Evolutionary conservation across 345 rosid genomes (phyloP).

Genomic region (Eutrema yunnanense): DNA sequence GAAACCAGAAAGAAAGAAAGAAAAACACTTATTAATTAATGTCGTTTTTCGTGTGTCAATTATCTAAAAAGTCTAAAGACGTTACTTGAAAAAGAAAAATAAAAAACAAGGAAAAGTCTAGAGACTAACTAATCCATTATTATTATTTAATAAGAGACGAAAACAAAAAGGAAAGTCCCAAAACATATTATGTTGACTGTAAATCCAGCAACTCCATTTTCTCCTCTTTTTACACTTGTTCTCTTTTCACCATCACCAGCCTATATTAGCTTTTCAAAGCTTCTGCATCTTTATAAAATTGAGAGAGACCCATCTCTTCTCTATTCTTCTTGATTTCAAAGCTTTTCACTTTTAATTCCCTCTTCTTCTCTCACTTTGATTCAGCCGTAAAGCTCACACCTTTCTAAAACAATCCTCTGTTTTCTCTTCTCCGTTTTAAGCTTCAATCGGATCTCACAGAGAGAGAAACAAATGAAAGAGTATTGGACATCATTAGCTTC

Average conservation of each 20-base stretch:
- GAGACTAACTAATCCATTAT: no score
- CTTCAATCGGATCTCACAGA: background rate
- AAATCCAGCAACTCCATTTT: conserved; percentile 22
- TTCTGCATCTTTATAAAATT: background rate
- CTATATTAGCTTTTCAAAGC: conserved; percentile 6
- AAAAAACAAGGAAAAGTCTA: no score
- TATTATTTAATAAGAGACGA: background rate
- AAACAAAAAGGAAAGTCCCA: conserved; percentile 6
- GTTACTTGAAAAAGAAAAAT: no score
- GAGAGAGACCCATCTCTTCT: conserved; percentile 10
- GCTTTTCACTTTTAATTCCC: background rate
- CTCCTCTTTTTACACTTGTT: conserved; percentile 1
- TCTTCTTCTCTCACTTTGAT: background rate
- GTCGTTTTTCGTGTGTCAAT: no score
- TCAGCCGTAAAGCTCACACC: background rate
- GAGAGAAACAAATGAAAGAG: conserved; percentile 43
- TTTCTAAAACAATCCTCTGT: conserved; percentile 6
- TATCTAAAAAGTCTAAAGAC: no score
- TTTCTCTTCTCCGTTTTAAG: background rate
- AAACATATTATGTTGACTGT: conserved; percentile 27
- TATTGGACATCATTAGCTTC: conserved; percentile 83
- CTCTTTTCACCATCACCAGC: conserved; percentile 20
- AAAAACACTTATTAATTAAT: no score
- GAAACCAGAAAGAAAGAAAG: no score
- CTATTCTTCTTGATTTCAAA: conserved; percentile 27